phyloP scores from a whole-genome alignment of 306 rosid genomes.

The Cicer arietinum region DNA sequence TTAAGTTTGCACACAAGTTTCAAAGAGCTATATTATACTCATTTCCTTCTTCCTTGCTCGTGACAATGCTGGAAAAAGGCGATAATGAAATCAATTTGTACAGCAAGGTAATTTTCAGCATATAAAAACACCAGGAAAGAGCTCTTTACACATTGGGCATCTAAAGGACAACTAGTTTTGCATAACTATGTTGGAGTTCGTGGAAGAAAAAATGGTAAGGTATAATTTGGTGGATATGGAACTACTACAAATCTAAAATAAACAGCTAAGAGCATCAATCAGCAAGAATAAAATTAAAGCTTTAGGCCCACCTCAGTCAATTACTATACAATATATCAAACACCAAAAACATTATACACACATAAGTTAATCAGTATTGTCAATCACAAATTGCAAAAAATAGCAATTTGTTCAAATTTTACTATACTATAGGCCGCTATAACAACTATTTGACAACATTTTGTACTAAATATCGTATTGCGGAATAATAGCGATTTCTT shows the following conservation, averaged over 20 bases:
- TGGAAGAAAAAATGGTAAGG: constrained; percentile 22
- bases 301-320: constrained; percentile 11
- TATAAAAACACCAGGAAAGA: constrained; percentile 26
- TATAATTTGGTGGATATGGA: constrained; percentile 6
- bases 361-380: background rate
- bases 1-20: constrained; percentile 26
- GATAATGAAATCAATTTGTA: constrained; percentile 10
- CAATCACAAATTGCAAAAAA: too few species aligned
- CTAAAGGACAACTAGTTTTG: constrained; percentile 23
- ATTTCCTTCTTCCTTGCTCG: constrained; percentile 13
- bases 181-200: constrained; percentile 24
- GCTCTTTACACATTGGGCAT: constrained; percentile 15
- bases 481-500: too few species aligned
- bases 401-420: too few species aligned
- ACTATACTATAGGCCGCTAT: too few species aligned
- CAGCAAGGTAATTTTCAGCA: constrained; percentile 10
- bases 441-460: too few species aligned
- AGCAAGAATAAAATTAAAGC: constrained; percentile 26
- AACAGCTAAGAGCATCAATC: constrained; percentile 29
- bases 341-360: constrained; percentile 32
- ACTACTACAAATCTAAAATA: constrained; percentile 15
- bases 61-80: constrained; percentile 23
- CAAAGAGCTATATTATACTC: constrained; percentile 21
- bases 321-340: constrained; percentile 23
- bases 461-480: too few species aligned